Evolutionary conservation across 441 rosid genomes (phyloP), one percentile per base, ranked within the genome.

Genomic region (Pelargonium myrrhifolium): DNA sequence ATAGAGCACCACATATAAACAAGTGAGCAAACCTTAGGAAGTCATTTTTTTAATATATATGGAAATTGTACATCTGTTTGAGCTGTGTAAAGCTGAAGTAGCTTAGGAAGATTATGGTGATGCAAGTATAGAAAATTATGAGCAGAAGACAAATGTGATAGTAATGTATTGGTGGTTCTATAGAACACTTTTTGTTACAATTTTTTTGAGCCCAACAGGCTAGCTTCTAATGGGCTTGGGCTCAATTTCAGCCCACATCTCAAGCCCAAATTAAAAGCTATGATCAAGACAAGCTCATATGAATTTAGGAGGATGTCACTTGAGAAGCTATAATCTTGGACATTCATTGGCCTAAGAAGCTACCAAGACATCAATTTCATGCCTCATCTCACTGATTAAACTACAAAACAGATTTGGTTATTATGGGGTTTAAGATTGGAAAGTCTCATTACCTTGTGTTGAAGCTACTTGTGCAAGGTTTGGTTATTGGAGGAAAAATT

Each of bases 351-450:
- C 53, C 53, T 47, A 12, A 47, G n/a, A 47, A 14, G 53, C 37
- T 12, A 56, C 43, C 14, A 61, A 42, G 6, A 65, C 71, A 42
- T 68, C 66, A 14, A 43, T 8, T 11, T 22, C n/a, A 62, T 18
- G 72, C 53, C 53, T n/a, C 17, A 18, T 49, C 56, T 49, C 56
- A 49, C 56, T 49, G 18, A 15, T 49, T 49, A 12, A 47, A 3
- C 53, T 47, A 1, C 15, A 47, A 49, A 49, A 49, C 6, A n/a
- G 20, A n/a, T 14, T 14, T 14, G 56, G 20, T 11, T 14, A 49
- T 0, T n/a, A 18, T 14, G 37, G 56, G 20, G 5, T 49, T 49
- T 49, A 12, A n/a, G 56, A 49, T 17, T n/a, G 20, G 56, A 49
- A 49, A 49, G 56, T 49, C 17, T 8, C 56, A 49, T n/a, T 49